These are phyloP conservation scores for Candolleomyces aberdarensis DNA, from an alignment of 768 basidiomycete species.

Conservation along the genomic window DNA sequence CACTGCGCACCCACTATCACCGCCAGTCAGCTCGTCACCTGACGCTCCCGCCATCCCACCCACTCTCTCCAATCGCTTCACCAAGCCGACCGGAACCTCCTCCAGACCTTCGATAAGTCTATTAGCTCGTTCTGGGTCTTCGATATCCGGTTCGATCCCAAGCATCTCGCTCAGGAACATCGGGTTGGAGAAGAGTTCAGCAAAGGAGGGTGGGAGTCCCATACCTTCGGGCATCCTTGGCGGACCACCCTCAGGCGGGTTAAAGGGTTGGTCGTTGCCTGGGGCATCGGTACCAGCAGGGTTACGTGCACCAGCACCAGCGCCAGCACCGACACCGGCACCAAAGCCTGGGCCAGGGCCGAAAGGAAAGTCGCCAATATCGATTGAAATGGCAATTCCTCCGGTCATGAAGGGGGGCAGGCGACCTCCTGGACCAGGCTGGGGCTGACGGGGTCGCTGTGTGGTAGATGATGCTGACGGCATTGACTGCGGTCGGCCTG, in stretches of 20 bases:
- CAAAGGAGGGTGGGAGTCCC: background rate
- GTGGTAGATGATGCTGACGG: background rate
- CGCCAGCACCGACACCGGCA: background rate
- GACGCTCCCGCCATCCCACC: constrained; percentile 8
- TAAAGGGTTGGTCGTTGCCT: background rate
- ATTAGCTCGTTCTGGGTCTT: constrained; percentile 11
- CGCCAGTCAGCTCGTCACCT: constrained; percentile 6
- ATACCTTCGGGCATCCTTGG: background rate
- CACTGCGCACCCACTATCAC: constrained; percentile 13
- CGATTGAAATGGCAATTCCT: background rate
- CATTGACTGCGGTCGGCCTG: no score
- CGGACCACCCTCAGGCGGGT: background rate
- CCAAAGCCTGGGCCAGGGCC: background rate
- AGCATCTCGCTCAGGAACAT: constrained; percentile 4
- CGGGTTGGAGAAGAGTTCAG: background rate
- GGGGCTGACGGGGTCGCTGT: background rate
- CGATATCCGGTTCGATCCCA: constrained; percentile 9
- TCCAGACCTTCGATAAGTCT: constrained; percentile 11
- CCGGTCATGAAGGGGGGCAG: background rate
- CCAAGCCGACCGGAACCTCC: constrained; percentile 10
- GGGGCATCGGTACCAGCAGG: background rate
- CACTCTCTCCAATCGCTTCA: constrained; percentile 10
- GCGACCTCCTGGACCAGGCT: background rate
- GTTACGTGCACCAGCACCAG: background rate
- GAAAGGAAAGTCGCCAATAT: background rate